Percentiles rank a stretch among this genome's conserved stretches.
phyloP scores from a whole-genome alignment of 371 early-diverging fungal species.

The Apophysomyces trapeziformis region DNA sequence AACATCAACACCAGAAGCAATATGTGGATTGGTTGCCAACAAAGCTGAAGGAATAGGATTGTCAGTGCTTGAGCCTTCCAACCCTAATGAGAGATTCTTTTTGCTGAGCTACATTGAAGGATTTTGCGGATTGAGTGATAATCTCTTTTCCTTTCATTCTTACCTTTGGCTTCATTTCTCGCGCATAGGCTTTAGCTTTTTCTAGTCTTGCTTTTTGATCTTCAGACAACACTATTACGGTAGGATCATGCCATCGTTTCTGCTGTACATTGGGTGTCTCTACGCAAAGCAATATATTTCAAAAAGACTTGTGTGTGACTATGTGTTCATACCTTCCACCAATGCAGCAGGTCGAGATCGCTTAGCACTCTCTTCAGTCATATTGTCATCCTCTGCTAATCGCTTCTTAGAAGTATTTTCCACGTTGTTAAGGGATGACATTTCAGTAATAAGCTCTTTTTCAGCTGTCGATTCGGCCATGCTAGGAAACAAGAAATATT shows the following conservation, averaged over 20 bases:
- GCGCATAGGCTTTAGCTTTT: conserved; percentile 54
- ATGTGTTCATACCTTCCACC: neutral
- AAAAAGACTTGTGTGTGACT: neutral
- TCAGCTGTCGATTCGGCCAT: conserved; percentile 1
- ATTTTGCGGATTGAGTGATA: neutral
- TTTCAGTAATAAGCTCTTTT: neutral
- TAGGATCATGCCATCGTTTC: conserved; percentile 5
- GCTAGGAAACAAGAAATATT: neutral
- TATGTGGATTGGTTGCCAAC: conserved; percentile 38
- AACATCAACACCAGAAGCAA: conserved; percentile 45
- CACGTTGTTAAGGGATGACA: neutral
- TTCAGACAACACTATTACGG: neutral
- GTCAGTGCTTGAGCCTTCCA: conserved; percentile 69
- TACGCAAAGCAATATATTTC: neutral
- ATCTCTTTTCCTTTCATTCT: neutral
- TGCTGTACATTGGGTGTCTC: neutral
- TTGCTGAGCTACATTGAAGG: conserved; percentile 36
- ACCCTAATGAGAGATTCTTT: conserved; percentile 53
- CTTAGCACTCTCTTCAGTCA: neutral
- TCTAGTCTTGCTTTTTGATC: conserved; percentile 49
- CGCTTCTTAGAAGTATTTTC: neutral
- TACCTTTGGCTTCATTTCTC: conserved; percentile 46
- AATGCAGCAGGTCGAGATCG: neutral
- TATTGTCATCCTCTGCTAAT: neutral
- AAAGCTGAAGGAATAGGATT: conserved; percentile 50